Evolutionary conservation across 768 basidiomycete genomes (phyloP).

Genomic region (Termitomyces bulborhizus): DNA sequence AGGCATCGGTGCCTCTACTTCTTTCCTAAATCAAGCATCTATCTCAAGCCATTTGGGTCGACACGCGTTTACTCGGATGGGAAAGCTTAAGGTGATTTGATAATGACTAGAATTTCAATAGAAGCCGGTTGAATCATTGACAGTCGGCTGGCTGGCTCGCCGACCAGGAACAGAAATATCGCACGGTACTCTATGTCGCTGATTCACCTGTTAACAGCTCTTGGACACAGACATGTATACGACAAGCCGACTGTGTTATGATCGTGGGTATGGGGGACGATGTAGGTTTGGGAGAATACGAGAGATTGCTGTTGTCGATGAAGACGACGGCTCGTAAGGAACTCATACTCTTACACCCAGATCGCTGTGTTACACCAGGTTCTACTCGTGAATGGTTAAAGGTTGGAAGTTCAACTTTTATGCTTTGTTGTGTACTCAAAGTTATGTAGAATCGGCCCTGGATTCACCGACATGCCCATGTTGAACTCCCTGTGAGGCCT

Average conservation of each 20-base stretch:
- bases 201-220: constrained; percentile 92
- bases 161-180: constrained; percentile 89
- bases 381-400: constrained; percentile 96
- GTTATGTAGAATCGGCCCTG: constrained; percentile 77
- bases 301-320: constrained; percentile 86
- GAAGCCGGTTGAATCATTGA: not conserved
- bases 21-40: constrained; percentile 90
- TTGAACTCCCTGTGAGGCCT: constrained; percentile 70
- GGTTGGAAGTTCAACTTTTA: constrained; percentile 32
- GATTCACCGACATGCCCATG: constrained; percentile 94
- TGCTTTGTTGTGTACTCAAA: constrained; percentile 2
- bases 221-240: constrained; percentile 98
- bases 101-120: not conserved
- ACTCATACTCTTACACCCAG: constrained; percentile 87
- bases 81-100: constrained; percentile 86
- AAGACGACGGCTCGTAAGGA: constrained; percentile 99
- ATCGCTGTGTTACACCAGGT: constrained; percentile 82
- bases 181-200: constrained; percentile 92
- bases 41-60: constrained; percentile 88
- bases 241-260: constrained; percentile 95
- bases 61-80: constrained; percentile 95
- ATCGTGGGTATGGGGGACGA: constrained; percentile 93
- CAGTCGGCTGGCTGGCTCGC: constrained; percentile 77
- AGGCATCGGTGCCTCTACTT: constrained; percentile 88
- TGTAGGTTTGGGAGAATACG: constrained; percentile 87